phyloP scores from a whole-genome alignment of 2,329 filamentous ascomycete species.

The Trichophyton simii region DNA sequence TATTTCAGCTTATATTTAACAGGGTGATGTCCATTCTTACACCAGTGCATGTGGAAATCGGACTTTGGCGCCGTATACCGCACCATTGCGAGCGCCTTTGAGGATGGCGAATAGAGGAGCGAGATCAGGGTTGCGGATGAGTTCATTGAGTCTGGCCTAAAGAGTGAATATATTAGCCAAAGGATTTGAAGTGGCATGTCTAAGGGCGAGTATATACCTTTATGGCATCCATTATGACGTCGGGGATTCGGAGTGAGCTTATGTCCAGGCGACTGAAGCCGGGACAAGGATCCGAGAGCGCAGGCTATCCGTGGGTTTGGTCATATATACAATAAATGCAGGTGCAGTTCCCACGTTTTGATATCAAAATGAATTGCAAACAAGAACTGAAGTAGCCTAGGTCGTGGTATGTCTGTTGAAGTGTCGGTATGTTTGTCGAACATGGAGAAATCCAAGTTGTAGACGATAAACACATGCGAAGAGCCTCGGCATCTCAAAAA shows the following conservation, averaged over 20 bases:
- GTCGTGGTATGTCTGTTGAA: background rate
- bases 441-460: background rate
- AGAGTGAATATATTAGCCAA: background rate
- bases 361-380: background rate
- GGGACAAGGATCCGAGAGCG: background rate
- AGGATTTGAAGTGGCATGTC: background rate
- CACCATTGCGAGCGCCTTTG: slow-evolving; percentile 91
- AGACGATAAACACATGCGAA: background rate
- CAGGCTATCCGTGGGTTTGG: background rate
- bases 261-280: background rate
- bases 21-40: slow-evolving; percentile 28
- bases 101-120: slow-evolving; percentile 73
- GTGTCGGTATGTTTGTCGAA: background rate
- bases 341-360: background rate
- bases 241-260: background rate
- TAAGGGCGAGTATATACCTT: background rate
- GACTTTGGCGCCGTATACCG: slow-evolving; percentile 93
- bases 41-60: slow-evolving; percentile 96
- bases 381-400: background rate
- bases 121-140: slow-evolving; percentile 71
- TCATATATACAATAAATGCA: background rate
- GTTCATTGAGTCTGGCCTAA: slow-evolving; percentile 57
- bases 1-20: background rate
- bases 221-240: background rate
- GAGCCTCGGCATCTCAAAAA: background rate